Evolutionary conservation across 2,329 filamentous ascomycete species (phyloP).

Genomic region (Neonectria ditissima): DNA sequence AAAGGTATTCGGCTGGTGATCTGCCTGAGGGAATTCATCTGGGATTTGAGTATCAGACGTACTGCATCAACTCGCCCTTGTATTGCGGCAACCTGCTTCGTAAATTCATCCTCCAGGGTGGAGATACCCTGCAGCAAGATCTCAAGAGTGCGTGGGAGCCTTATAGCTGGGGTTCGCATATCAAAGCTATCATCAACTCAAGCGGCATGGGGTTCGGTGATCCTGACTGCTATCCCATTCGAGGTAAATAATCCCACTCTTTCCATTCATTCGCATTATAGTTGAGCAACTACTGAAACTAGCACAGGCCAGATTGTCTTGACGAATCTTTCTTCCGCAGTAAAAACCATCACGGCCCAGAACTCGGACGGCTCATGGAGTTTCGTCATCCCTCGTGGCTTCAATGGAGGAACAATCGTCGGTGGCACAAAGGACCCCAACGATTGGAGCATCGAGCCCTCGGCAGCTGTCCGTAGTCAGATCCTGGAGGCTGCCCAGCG

Average conservation of each 20-base stretch:
- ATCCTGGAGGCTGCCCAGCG: conserved; percentile 30
- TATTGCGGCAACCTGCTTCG: conserved; percentile 58
- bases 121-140: conserved; percentile 43
- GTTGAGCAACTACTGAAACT: conserved; percentile 18
- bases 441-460: conserved; percentile 66
- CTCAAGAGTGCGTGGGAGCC: conserved; percentile 50
- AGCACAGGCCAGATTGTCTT: conserved; percentile 51
- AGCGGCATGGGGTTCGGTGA: conserved; percentile 52
- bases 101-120: conserved; percentile 47
- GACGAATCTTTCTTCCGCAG: conserved; percentile 51
- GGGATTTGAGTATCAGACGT: conserved; percentile 65
- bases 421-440: conserved; percentile 73
- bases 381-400: conserved; percentile 71
- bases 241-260: conserved; percentile 40
- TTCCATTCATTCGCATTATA: not conserved
- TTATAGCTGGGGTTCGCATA: conserved; percentile 38
- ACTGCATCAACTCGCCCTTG: conserved; percentile 66
- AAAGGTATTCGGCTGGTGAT: conserved; percentile 48
- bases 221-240: conserved; percentile 48
- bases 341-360: conserved; percentile 67
- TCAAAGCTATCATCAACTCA: conserved; percentile 48
- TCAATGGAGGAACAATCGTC: conserved; percentile 73
- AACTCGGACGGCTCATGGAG: conserved; percentile 72
- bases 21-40: conserved; percentile 57
- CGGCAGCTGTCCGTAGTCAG: conserved; percentile 56